A percentile compares a stretch with the other conserved stretches of the same genome.
Conservation (phyloP, 2,329 filamentous ascomycete species). For the Elsinoe ampelina region DNA sequence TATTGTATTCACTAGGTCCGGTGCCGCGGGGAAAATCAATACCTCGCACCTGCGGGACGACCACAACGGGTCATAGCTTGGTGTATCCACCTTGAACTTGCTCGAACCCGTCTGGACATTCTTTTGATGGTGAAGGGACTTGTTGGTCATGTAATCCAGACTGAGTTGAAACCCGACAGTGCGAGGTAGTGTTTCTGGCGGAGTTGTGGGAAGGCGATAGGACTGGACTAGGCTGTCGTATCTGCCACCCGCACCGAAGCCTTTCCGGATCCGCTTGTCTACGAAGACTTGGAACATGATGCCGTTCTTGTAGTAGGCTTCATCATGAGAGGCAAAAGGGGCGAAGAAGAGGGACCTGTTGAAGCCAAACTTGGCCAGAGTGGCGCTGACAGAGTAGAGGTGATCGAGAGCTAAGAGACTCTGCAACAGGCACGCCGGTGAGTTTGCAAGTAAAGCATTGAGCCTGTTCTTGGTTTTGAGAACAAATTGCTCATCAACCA, state of each 20-base stretch:
- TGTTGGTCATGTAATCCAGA: constrained; percentile 60
- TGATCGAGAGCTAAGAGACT: constrained; percentile 48
- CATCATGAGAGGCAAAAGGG: constrained; percentile 79
- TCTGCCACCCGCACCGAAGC: constrained; percentile 86
- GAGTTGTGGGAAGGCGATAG: constrained; percentile 41
- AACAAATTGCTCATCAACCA: constrained; percentile 56
- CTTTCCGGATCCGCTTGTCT: constrained; percentile 69
- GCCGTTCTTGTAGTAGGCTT: constrained; percentile 79
- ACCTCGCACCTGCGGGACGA: constrained; percentile 56
- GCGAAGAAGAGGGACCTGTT: constrained; percentile 72
- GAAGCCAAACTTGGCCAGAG: constrained; percentile 66
- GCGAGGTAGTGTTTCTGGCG: constrained; percentile 35
- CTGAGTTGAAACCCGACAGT: constrained; percentile 88
- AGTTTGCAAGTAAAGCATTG: constrained; percentile 43
- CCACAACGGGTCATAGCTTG: constrained; percentile 29
- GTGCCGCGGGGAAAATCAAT: constrained; percentile 79
- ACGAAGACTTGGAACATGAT: constrained; percentile 86
- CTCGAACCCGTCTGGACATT: constrained; percentile 35
- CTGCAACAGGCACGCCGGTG: constrained; percentile 13
- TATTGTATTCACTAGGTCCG: constrained; percentile 61
- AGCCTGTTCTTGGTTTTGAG: constrained; percentile 64
- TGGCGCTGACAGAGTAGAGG: constrained; percentile 66
- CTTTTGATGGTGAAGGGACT: constrained; percentile 29
- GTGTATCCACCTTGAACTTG: constrained; percentile 57
- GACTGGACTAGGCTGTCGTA: constrained; percentile 86